Conservation (phyloP, 1,284 basidiomycete genomes). For the Apiotrichum mycotoxinovorans region DNA sequence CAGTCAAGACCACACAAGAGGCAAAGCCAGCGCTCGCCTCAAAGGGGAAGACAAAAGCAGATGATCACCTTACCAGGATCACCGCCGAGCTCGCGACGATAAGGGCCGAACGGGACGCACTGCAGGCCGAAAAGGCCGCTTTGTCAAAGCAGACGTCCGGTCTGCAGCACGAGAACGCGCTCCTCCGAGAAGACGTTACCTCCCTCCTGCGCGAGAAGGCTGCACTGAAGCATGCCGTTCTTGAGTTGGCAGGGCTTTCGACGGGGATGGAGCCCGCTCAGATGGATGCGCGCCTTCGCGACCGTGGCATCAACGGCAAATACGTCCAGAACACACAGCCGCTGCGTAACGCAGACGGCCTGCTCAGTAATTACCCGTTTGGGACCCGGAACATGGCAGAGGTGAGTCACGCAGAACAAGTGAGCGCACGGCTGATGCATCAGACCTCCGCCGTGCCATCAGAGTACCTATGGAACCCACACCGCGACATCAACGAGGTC, state of each 20-base stretch:
- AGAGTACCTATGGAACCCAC: not conserved
- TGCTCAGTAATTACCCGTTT: no score
- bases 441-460: no score
- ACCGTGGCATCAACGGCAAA: not conserved
- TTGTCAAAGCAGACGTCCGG: not conserved
- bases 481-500: not conserved
- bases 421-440: no score
- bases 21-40: no score
- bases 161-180: not conserved
- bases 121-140: not conserved
- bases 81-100: not conserved
- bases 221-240: not conserved
- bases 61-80: no score
- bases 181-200: not conserved
- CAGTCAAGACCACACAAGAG: no score
- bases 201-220: not conserved
- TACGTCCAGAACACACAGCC: not conserved
- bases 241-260: not conserved
- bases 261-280: not conserved
- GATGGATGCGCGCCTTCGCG: not conserved
- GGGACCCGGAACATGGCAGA: no score
- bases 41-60: no score
- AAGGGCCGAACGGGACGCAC: not conserved
- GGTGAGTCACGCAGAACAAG: no score
- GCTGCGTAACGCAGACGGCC: no score